Conservation (phyloP, 2,329 filamentous ascomycete genomes). For the Neofusicoccum kwambonambiense region DNA sequence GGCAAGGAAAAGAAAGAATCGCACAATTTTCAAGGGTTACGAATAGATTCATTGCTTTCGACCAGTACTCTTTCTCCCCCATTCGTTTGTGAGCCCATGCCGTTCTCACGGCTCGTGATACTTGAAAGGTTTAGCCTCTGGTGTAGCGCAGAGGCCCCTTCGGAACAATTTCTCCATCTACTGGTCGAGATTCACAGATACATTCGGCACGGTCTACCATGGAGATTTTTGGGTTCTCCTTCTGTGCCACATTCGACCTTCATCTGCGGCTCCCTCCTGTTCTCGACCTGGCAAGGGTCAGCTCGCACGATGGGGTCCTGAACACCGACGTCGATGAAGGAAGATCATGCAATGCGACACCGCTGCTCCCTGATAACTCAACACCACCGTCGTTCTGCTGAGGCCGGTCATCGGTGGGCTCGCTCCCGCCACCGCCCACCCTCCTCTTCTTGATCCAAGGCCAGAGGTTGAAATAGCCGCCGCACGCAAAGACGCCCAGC, state of each 20-base stretch:
- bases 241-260: background rate
- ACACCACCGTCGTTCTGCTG: background rate
- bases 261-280: background rate
- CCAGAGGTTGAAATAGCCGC: slow-evolving; percentile 62
- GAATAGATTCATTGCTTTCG: background rate
- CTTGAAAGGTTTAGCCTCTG: too few relatives aligned
- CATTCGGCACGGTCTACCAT: too few relatives aligned
- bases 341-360: slow-evolving; percentile 47
- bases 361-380: background rate
- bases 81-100: too few relatives aligned
- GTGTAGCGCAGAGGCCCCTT: too few relatives aligned
- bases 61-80: background rate
- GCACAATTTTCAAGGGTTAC: background rate
- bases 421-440: slow-evolving; percentile 20
- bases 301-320: slow-evolving; percentile 51
- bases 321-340: slow-evolving; percentile 65
- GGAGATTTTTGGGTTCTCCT: too few relatives aligned
- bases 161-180: too few relatives aligned
- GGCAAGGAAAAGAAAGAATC: background rate
- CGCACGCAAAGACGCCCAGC: slow-evolving; percentile 65
- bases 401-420: background rate
- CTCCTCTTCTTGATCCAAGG: slow-evolving; percentile 54
- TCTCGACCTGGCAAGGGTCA: slow-evolving; percentile 24
- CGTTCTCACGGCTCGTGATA: too few relatives aligned
- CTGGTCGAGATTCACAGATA: too few relatives aligned